Base-by-base conservation (phyloP, 306 rosid species). In the Pyrus communis region DNA sequence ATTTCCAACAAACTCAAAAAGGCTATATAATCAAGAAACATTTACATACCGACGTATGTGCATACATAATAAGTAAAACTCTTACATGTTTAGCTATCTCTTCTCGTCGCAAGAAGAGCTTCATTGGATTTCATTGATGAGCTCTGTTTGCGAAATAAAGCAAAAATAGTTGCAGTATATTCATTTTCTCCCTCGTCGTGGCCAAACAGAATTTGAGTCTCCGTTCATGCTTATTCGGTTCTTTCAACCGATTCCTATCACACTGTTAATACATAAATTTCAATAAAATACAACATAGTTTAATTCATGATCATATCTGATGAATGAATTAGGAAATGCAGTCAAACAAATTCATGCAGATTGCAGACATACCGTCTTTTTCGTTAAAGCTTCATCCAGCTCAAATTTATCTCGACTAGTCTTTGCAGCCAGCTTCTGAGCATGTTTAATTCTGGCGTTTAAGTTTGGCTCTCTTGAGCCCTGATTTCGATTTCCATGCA, bases 31-130 rank as follows among this genome's bases (percentile, higher is more conserved):
- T 17, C 9, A 40, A 15, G 13, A 23, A 3, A 49, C 55, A 15
- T 15, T 49, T 49, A 23, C 21, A 42, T 49, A n/a, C 3, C 2
- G 31, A 0, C 30, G 19, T 18, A 5, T 13, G 9, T 5, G 11
- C 4, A 14, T 10, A 18, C 54, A 5, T 49, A n/a, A 11, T 14
- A 9, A 22, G 23, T 54, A 7, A 15, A 49, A 49, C 52, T 19
- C 64, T 64, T 43, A 76, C 80, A 66, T 77, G 84, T 52, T 80
- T 73, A 35, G 65, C 73, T 40, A 80, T 64, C 74, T 77, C 78
- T 51, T 76, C 67, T 12, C 2, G 71, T 9, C 82, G 57, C 64
- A 77, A 15, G 75, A 70, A 73, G 15, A 82, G 25, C 54, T 15
- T 49, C 54, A 49, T 49, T 49, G 54, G 54, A 14, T 49, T 49